A percentile compares a stretch with the other conserved stretches of the same genome.
phyloP scores from a whole-genome alignment of 129 eudicot species.

The Oenanthe sinensis region DNA sequence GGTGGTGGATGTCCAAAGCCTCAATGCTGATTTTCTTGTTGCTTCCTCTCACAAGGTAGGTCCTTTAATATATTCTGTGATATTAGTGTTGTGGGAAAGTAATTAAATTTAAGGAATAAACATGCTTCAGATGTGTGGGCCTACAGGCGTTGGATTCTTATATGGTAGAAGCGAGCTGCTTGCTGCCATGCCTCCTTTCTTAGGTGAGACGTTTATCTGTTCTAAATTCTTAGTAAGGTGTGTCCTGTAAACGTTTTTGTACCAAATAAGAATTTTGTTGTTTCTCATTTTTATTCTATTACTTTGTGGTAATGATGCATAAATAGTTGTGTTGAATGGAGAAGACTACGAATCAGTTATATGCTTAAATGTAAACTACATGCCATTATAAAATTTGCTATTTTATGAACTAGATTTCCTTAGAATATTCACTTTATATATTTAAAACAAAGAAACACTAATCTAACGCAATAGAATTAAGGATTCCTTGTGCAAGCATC shows the following conservation, averaged over 20 bases:
- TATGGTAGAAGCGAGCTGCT: constrained; percentile 82
- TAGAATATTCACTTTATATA: not conserved
- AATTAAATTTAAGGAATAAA: constrained; percentile 37
- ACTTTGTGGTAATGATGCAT: not conserved
- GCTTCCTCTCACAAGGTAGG: constrained; percentile 98
- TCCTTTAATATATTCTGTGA: constrained; percentile 10
- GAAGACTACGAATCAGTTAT: not conserved
- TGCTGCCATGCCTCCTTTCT: constrained; percentile 87
- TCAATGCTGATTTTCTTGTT: constrained; percentile 87
- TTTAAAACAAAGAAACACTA: not conserved
- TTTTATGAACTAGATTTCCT: not conserved
- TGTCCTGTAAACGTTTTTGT: constrained; percentile 1
- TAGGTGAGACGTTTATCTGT: constrained; percentile 46
- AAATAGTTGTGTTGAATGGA: not conserved
- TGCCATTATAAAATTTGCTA: not conserved
- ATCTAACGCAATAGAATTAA: not conserved
- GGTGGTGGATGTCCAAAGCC: constrained; percentile 82
- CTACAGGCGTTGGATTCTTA: constrained; percentile 99
- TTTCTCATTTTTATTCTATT: not conserved
- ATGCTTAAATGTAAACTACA: not conserved
- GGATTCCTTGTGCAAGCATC: not conserved
- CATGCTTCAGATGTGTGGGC: constrained; percentile 99
- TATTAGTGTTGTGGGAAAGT: constrained; percentile 10
- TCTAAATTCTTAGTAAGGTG: not conserved
- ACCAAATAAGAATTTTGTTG: not conserved